Percentiles rank a stretch among this genome's conserved stretches.
phyloP scores from a whole-genome alignment of 2,329 filamentous ascomycete species.

The Sporothrix dimorphospora region DNA sequence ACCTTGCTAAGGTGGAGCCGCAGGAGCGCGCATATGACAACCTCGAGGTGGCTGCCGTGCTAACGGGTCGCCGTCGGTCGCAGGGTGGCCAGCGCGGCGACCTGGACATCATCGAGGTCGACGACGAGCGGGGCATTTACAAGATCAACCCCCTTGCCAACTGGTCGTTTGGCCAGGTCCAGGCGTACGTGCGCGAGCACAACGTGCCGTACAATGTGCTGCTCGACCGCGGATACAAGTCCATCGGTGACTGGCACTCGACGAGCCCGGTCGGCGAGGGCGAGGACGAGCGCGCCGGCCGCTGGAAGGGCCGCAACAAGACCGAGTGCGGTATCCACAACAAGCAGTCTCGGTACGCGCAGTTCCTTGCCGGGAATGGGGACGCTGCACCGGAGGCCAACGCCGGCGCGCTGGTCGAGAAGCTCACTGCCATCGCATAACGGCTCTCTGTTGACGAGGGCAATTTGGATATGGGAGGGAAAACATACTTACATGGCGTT shows the following conservation, averaged over 20 bases:
- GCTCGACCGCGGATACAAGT: constrained; percentile 95
- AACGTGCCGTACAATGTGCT: constrained; percentile 92
- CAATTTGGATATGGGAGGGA: neutral
- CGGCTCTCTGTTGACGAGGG: neutral
- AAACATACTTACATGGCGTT: constrained; percentile 23
- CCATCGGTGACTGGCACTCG: constrained; percentile 96
- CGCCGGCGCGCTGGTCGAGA: neutral
- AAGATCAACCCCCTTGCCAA: constrained; percentile 98
- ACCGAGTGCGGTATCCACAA: constrained; percentile 99
- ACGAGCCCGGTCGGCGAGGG: constrained; percentile 86
- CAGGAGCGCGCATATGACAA: constrained; percentile 88
- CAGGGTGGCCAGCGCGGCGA: constrained; percentile 92
- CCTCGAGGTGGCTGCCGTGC: constrained; percentile 82
- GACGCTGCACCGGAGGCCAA: neutral
- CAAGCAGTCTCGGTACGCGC: constrained; percentile 89
- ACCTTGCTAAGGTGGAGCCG: constrained; percentile 95
- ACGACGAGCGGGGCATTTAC: constrained; percentile 83
- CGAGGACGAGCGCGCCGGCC: constrained; percentile 93
- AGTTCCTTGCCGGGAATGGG: constrained; percentile 61
- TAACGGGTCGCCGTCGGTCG: constrained; percentile 88
- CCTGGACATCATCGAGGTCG: constrained; percentile 89
- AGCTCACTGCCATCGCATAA: constrained; percentile 1
- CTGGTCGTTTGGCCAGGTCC: constrained; percentile 90
- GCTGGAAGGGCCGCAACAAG: constrained; percentile 96
- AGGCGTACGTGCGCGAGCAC: constrained; percentile 82